These are phyloP conservation scores for Xylaria bambusicola DNA, from an alignment of 495 filamentous ascomycete genomes.

Conservation along the genomic window DNA sequence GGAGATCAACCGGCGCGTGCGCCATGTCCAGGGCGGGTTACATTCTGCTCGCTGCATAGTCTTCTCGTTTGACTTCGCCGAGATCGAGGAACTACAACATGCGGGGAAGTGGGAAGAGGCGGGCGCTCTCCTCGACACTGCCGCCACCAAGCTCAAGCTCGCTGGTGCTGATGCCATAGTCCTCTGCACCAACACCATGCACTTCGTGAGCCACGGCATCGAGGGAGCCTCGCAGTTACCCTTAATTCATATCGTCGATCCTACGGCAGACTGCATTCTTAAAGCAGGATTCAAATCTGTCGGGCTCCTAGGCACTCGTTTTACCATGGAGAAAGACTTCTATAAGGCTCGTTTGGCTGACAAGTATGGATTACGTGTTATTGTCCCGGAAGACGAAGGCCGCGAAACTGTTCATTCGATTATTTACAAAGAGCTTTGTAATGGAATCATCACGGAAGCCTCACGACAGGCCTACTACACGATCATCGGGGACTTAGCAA, in stretches of 20 bases:
- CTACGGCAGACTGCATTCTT: constrained; percentile 7
- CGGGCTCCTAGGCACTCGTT: constrained; percentile 12
- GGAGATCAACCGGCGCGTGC: constrained; percentile 16
- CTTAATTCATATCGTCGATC: constrained; percentile 12
- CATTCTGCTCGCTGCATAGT: constrained; percentile 15
- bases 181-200: constrained; percentile 14
- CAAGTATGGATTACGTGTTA: constrained; percentile 9
- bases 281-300: constrained; percentile 16
- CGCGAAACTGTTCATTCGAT: constrained; percentile 10
- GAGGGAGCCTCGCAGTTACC: constrained; percentile 5
- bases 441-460: constrained; percentile 7
- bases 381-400: constrained; percentile 1
- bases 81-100: constrained; percentile 12
- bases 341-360: constrained; percentile 8
- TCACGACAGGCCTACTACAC: constrained; percentile 14
- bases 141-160: constrained; percentile 11
- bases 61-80: constrained; percentile 15
- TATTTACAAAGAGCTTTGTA: constrained; percentile 13
- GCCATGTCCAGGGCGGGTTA: constrained; percentile 6
- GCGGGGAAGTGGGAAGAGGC: constrained; percentile 15
- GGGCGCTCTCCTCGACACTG: constrained; percentile 2
- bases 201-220: constrained; percentile 8
- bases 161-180: constrained; percentile 11
- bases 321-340: constrained; percentile 18
- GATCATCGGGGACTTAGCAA: constrained; percentile 9